Base-by-base conservation (phyloP, 2,329 filamentous ascomycete species). In the Aspergillus candidus region DNA sequence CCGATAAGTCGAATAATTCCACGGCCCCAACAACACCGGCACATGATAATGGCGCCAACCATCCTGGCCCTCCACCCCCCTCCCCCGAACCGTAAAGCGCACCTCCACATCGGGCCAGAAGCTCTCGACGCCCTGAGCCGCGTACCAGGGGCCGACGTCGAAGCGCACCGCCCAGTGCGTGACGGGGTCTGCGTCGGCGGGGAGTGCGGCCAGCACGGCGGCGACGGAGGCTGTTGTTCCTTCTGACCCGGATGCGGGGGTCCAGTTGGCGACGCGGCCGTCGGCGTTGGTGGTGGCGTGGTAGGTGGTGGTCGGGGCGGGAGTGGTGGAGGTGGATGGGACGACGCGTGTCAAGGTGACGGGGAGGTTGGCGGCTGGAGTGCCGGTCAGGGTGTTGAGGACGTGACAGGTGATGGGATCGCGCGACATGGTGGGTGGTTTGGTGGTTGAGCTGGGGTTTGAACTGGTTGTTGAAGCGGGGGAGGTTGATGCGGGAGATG, bases 281-380 rank as follows among this genome's bases (percentile, higher is more conserved):
- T 75, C 72, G 34, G 63, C 57, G 47, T 73, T 68, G 36, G 70
- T 73, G 14, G 57, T 61, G 32, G 67, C 68, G 43, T 52, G 55
- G 57, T 70, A 72, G 15, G 46, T 60, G 41, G 57, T 41, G 12
- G 54, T 50, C 31, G 45, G 52, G 41, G 57, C 41, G 13, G 54
- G 51, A 31, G 45, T 55, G 35, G 54, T 34, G 11, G 37, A 13
- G 49, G 71, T 67, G 39, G 87, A 15, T 15, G 15, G 70, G 18
- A 84, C 37, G 55, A 96, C 69, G 40, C 79, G 68, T 3, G 70
- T 71, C 30, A 76, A 66, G 0, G 68, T 70, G 52, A 77, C 76
- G 27, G 71, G 69, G 14, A 79, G 63, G 17, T 68, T 59, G 1
- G 68, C 63, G 14, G 66, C 68, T 8, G 71, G 67, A 8, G 68